These are phyloP conservation scores for Chrysoporthe austroafricana DNA, from an alignment of 2,329 filamentous ascomycete species.

Conservation along the genomic window DNA sequence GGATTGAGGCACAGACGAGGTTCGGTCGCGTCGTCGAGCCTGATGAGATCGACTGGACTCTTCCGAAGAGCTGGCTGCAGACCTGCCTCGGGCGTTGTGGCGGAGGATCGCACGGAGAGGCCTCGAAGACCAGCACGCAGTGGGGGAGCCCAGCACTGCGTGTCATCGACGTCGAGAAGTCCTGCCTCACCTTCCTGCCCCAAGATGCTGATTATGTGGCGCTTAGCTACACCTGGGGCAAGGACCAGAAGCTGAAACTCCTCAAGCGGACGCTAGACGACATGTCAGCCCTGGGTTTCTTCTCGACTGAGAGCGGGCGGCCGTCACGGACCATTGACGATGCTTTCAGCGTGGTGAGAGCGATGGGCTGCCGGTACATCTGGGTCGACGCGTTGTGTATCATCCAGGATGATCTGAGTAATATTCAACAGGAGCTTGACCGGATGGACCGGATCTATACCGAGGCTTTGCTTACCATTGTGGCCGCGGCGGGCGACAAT, in stretches of 20 bases:
- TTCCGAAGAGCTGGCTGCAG: background rate
- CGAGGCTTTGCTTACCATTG: conserved; percentile 23
- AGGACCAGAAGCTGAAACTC: conserved; percentile 23
- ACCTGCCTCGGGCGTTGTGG: background rate
- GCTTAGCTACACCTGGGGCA: conserved; percentile 37
- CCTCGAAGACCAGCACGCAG: background rate
- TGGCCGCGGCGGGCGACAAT: conserved; percentile 16
- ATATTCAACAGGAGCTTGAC: conserved; percentile 10
- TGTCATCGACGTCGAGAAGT: conserved; percentile 5
- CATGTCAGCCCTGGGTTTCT: conserved; percentile 18
- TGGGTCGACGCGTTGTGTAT: conserved; percentile 26
- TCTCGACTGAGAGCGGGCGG: conserved; percentile 3
- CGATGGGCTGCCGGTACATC: conserved; percentile 16
- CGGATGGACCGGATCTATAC: conserved; percentile 22
- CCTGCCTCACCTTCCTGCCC: background rate
- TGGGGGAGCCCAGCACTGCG: conserved; percentile 4
- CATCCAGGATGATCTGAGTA: conserved; percentile 18
- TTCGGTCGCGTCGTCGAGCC: background rate
- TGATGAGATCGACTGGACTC: conserved; percentile 1
- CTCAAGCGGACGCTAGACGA: background rate
- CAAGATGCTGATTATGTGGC: conserved; percentile 33
- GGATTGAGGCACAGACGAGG: background rate
- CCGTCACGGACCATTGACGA: conserved; percentile 23
- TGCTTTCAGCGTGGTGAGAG: conserved; percentile 13
- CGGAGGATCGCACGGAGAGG: background rate